phyloP scores from a whole-genome alignment of 106 monocot species.

The Posidonia australis region DNA sequence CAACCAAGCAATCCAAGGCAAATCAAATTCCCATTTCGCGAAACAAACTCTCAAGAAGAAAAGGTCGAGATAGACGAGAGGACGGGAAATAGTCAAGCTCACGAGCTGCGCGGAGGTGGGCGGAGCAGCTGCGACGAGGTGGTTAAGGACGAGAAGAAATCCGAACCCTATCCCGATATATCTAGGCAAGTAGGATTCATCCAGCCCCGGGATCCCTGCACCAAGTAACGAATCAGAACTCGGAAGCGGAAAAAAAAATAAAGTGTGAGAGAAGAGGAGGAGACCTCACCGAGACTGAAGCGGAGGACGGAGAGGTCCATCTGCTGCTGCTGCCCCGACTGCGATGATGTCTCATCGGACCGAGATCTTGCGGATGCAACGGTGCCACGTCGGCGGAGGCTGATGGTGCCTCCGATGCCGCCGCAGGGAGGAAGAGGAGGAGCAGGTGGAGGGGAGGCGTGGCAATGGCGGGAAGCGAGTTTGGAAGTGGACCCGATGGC shows the following conservation, averaged over 20 bases:
- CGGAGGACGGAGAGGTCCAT: constrained; percentile 75
- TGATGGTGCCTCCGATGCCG: not conserved
- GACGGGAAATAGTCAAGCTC: not conserved
- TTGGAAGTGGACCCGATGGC: no score
- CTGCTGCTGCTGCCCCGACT: constrained; percentile 4
- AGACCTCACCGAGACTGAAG: constrained; percentile 64
- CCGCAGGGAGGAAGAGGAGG: no score
- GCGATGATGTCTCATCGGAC: not conserved
- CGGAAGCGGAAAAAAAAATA: not conserved
- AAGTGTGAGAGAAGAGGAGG: not conserved
- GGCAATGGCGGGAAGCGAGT: no score
- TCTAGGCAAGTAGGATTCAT: constrained; percentile 66
- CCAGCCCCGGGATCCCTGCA: constrained; percentile 73
- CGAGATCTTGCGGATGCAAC: not conserved
- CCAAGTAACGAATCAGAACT: not conserved
- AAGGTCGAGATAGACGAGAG: not conserved
- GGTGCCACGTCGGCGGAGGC: not conserved
- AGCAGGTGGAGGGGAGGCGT: no score
- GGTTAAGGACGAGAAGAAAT: constrained; percentile 47
- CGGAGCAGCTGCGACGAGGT: constrained; percentile 37
- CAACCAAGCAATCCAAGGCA: constrained; percentile 3
- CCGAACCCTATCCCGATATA: constrained; percentile 41
- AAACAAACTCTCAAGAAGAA: not conserved
- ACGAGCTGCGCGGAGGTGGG: constrained; percentile 63
- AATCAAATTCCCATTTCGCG: not conserved